A percentile compares a stretch with the other conserved stretches of the same genome.
These are phyloP conservation scores for Anethum foeniculum DNA, from an alignment of 140 eudicot genomes.

Conservation along the genomic window DNA sequence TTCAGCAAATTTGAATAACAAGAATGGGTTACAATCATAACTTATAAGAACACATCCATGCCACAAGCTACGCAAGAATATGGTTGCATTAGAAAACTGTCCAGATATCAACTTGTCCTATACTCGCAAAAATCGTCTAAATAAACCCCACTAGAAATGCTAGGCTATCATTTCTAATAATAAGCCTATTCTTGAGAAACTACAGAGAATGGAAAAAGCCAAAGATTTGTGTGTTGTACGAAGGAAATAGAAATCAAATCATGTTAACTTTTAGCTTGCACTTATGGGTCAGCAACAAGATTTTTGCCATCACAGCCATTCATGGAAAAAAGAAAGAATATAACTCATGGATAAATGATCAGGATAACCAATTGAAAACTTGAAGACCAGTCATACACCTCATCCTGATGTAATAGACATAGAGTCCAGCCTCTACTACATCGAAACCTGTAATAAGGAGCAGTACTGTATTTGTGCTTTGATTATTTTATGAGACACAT, in stretches of 20 bases:
- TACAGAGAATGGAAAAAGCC: background rate
- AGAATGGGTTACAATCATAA: background rate
- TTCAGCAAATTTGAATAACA: background rate
- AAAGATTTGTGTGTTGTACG: background rate
- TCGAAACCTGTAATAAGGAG: background rate
- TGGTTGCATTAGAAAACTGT: background rate
- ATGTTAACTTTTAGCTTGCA: background rate
- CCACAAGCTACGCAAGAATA: background rate
- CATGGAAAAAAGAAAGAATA: background rate
- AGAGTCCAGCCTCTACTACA: background rate
- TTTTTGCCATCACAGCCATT: background rate
- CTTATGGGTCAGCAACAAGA: background rate
- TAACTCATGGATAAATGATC: background rate
- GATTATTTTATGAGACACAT: background rate
- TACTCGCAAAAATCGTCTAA: background rate
- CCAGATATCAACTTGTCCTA: background rate
- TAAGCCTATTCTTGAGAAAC: background rate
- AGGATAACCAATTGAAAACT: background rate
- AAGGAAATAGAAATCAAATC: background rate
- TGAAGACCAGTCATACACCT: background rate
- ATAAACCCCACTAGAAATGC: background rate
- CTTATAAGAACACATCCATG: background rate
- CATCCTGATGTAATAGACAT: background rate
- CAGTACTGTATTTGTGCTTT: background rate
- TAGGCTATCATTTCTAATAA: background rate